Percentiles rank a stretch among this genome's conserved stretches.
These are phyloP conservation scores for Globisporangium alternatum DNA, from an alignment of 352 stramenopile species.

Conservation along the genomic window DNA sequence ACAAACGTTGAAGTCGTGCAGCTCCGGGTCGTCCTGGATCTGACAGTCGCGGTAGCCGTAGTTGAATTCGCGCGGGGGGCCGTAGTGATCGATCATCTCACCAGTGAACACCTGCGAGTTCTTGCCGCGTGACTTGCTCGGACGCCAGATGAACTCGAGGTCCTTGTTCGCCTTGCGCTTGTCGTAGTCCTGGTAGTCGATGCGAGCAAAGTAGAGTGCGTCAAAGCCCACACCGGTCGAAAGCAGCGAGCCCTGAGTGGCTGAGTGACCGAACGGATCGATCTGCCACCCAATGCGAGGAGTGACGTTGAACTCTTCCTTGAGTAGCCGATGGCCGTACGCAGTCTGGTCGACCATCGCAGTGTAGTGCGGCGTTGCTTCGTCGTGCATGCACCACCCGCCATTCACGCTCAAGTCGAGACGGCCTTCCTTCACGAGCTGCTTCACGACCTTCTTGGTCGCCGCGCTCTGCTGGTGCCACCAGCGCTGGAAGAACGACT, in stretches of 20 bases:
- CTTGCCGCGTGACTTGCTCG: constrained; percentile 83
- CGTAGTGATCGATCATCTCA: constrained; percentile 85
- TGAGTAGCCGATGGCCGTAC: constrained; percentile 94
- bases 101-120: constrained; percentile 84
- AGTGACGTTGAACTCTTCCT: constrained; percentile 91
- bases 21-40: constrained; percentile 83
- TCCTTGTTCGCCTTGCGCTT: constrained; percentile 84
- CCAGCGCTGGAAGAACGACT: constrained; percentile 96
- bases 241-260: constrained; percentile 92
- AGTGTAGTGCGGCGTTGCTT: constrained; percentile 95
- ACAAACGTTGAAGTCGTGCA: constrained; percentile 90
- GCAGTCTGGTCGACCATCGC: constrained; percentile 99
- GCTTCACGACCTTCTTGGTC: constrained; percentile 71
- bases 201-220: constrained; percentile 96
- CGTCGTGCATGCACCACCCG: constrained; percentile 99
- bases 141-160: constrained; percentile 96
- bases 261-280: constrained; percentile 95
- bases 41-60: constrained; percentile 65
- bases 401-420: constrained; percentile 94
- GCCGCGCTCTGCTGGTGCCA: constrained; percentile 88
- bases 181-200: constrained; percentile 97
- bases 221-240: constrained; percentile 93
- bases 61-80: constrained; percentile 67
- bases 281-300: constrained; percentile 98
- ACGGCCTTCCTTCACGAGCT: constrained; percentile 89